phyloP scores from a whole-genome alignment of 2,329 filamentous ascomycete species.

The Mycosphaerelloides madeirae region DNA sequence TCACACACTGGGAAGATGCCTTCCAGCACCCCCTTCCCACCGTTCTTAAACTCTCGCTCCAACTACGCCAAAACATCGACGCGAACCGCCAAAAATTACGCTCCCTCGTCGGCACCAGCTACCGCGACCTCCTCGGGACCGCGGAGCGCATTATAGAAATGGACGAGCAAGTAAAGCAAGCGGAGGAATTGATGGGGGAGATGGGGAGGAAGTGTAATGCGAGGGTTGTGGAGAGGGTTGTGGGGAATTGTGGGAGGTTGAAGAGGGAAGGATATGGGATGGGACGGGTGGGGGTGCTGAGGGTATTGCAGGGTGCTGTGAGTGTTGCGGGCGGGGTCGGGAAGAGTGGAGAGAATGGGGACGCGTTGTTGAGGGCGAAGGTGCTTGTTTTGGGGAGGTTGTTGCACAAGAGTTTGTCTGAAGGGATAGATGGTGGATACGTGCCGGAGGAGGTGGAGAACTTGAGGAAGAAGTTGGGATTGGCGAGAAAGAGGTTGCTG shows the following conservation, averaged over 20 bases:
- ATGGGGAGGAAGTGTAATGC: constrained; percentile 77
- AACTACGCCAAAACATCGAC: constrained; percentile 57
- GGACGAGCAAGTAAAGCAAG: constrained; percentile 69
- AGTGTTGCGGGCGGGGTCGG: constrained; percentile 51
- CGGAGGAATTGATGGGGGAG: constrained; percentile 65
- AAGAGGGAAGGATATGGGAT: constrained; percentile 7
- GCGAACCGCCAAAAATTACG: constrained; percentile 63
- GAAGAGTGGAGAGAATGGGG: constrained; percentile 46
- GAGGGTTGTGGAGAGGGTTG: constrained; percentile 62
- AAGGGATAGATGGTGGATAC: constrained; percentile 28
- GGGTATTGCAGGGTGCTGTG: constrained; percentile 54
- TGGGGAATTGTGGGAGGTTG: constrained; percentile 35
- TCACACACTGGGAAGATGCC: constrained; percentile 62
- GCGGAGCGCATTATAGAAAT: constrained; percentile 92
- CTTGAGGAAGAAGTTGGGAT: constrained; percentile 59
- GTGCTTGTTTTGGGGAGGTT: constrained; percentile 68
- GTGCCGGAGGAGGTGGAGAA: constrained; percentile 54
- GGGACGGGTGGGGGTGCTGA: constrained; percentile 20
- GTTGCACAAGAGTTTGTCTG: constrained; percentile 66
- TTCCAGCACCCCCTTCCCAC: constrained; percentile 61
- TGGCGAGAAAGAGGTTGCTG: constrained; percentile 60
- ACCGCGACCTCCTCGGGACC: constrained; percentile 84
- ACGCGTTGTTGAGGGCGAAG: constrained; percentile 57
- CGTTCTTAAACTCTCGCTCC: constrained; percentile 59
- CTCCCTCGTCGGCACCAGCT: constrained; percentile 63